Conservation (phyloP, 2,329 filamentous ascomycete genomes). For the Ceratocystis huliohia region DNA sequence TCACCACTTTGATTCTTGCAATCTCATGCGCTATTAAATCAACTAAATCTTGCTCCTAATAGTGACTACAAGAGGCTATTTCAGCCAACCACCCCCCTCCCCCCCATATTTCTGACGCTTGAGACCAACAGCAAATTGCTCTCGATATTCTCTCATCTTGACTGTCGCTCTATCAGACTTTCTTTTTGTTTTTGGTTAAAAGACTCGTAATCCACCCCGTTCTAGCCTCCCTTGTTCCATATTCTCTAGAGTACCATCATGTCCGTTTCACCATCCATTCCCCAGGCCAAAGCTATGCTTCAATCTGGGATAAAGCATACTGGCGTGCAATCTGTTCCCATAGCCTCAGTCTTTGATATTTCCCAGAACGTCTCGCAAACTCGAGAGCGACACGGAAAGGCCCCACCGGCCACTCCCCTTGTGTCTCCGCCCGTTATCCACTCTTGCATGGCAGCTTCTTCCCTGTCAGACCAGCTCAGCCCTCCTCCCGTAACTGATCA, state of each 20-base stretch:
- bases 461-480: constrained; percentile 8
- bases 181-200: not conserved
- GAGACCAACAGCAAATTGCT: too few species aligned
- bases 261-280: not conserved
- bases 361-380: constrained; percentile 18
- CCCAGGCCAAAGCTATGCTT: constrained; percentile 1
- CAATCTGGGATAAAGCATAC: not conserved
- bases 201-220: not conserved
- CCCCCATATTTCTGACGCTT: too few species aligned
- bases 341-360: constrained; percentile 17
- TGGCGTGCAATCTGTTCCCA: constrained; percentile 5
- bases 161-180: too few species aligned
- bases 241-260: not conserved
- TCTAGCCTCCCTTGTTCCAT: not conserved
- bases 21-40: not conserved
- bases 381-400: constrained; percentile 7
- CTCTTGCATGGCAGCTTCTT: constrained; percentile 10
- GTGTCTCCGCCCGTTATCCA: constrained; percentile 19
- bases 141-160: too few species aligned
- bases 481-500: constrained; percentile 5
- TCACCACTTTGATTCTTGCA: not conserved
- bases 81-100: too few species aligned
- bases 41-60: too few species aligned
- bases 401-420: constrained; percentile 12
- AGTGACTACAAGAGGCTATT: too few species aligned